A percentile compares a stretch with the other conserved stretches of the same genome.
These are phyloP conservation scores for Carallia brachiata DNA, from an alignment of 345 rosid genomes.

Conservation along the genomic window DNA sequence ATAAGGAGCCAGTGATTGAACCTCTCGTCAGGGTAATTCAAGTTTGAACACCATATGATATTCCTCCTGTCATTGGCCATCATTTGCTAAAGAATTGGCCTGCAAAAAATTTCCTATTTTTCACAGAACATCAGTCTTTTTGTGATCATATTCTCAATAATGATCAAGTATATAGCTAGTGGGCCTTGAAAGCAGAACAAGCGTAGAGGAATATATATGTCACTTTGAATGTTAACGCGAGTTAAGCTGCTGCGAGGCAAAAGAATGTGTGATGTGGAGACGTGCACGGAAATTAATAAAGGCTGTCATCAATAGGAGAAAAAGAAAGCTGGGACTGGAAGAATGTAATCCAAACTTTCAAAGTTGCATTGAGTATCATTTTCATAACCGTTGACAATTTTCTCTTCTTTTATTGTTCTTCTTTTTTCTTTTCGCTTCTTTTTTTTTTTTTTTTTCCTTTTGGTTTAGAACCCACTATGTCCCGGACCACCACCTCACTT, in stretches of 20 bases:
- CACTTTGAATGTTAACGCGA: conserved; percentile 5
- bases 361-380: conserved; percentile 30
- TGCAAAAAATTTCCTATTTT: too few species aligned
- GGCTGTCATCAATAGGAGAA: conserved; percentile 19
- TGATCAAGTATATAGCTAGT: conserved; percentile 7
- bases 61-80: too few species aligned
- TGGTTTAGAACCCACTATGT: conserved; percentile 29
- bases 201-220: not conserved
- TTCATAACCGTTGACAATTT: conserved; percentile 55
- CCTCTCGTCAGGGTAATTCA: too few species aligned
- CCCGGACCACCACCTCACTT: conserved; percentile 60
- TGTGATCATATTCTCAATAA: too few species aligned
- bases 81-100: too few species aligned
- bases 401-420: not conserved
- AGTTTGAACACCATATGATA: too few species aligned
- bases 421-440: not conserved
- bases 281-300: conserved; percentile 52
- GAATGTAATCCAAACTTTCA: conserved; percentile 33
- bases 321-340: conserved; percentile 4
- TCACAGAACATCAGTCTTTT: too few species aligned
- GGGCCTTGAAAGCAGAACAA: conserved; percentile 22
- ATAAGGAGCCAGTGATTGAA: too few species aligned
- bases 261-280: conserved; percentile 18
- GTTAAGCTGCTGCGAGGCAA: conserved; percentile 13
- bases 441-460: conserved; percentile 15